Percentiles rank a stretch among this genome's conserved stretches.
Conservation (phyloP, 2,329 filamentous ascomycete species). For the Polytolypa hystricis region DNA sequence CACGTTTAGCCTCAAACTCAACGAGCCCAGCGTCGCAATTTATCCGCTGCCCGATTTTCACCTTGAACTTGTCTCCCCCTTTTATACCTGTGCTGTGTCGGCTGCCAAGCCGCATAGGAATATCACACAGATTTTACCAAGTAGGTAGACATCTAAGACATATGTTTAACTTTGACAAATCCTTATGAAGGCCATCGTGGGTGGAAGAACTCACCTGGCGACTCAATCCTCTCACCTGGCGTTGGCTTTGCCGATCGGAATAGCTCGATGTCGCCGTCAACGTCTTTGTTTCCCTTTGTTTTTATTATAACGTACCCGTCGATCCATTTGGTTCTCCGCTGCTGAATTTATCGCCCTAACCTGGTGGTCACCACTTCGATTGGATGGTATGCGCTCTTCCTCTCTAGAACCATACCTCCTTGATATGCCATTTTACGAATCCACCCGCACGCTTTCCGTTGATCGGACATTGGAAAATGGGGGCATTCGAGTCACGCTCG, state of each 20-base stretch:
- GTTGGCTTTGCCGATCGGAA: slow-evolving; percentile 2
- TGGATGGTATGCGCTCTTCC: neutral
- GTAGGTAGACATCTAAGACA: slow-evolving; percentile 1
- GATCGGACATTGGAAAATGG: slow-evolving; percentile 8
- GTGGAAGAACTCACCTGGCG: neutral
- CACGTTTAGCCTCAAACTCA: neutral
- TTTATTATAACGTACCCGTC: slow-evolving; percentile 5
- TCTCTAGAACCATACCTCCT: neutral
- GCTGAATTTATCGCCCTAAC: slow-evolving; percentile 1
- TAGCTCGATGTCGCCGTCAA: slow-evolving; percentile 2
- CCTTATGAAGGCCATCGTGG: neutral
- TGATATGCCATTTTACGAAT: slow-evolving; percentile 8
- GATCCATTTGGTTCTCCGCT: slow-evolving; percentile 6
- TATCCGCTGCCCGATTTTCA: neutral
- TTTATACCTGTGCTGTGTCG: neutral
- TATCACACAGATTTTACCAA: slow-evolving; percentile 1
- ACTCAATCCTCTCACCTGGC: slow-evolving; percentile 1
- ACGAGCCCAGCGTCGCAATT: neutral
- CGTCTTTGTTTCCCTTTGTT: neutral
- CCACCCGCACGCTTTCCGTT: slow-evolving; percentile 4
- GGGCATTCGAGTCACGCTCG: slow-evolving; percentile 5
- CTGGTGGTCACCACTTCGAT: slow-evolving; percentile 1
- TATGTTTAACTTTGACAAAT: neutral
- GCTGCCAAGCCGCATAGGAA: no score
- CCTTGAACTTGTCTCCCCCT: neutral